A percentile compares a stretch with the other conserved stretches of the same genome.
phyloP scores from a whole-genome alignment of 2,329 filamentous ascomycete species.

The Proliferodiscus dingleyae region DNA sequence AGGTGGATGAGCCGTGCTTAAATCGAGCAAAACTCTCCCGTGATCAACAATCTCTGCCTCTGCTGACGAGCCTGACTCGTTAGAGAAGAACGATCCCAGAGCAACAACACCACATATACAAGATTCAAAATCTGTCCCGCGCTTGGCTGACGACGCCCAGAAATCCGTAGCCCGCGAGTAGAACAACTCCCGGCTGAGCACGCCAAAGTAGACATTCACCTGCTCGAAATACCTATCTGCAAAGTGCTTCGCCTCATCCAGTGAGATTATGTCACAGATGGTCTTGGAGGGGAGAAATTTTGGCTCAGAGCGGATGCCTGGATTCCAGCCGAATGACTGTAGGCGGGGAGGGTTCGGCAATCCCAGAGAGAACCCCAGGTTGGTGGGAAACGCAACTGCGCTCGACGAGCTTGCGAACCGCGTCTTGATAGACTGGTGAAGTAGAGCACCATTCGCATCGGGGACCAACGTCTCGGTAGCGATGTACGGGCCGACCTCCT shows the following conservation, averaged over 20 bases:
- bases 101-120: constrained; percentile 31
- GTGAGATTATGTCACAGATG: constrained; percentile 25
- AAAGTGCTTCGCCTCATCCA: constrained; percentile 24
- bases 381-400: constrained; percentile 32
- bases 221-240: constrained; percentile 29
- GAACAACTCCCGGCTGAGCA: constrained; percentile 29
- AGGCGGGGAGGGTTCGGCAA: constrained; percentile 32
- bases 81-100: constrained; percentile 32
- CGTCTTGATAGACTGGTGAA: constrained; percentile 11
- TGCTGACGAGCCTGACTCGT: constrained; percentile 11
- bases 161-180: constrained; percentile 25
- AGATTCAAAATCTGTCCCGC: constrained; percentile 31
- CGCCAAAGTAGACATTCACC: constrained; percentile 31
- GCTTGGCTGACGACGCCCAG: constrained; percentile 26
- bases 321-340: constrained; percentile 35
- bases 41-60: constrained; percentile 28
- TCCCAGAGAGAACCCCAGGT: constrained; percentile 31
- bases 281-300: constrained; percentile 16
- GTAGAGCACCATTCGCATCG: constrained; percentile 1
- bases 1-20: constrained; percentile 12
- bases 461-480: constrained; percentile 7
- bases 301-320: constrained; percentile 30
- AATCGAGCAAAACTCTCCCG: constrained; percentile 22
- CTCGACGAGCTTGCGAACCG: constrained; percentile 27
- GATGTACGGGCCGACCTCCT: constrained; percentile 29